phyloP scores from a whole-genome alignment of 2,329 filamentous ascomycete genomes.

The Myriosclerotinia duriaeana region DNA sequence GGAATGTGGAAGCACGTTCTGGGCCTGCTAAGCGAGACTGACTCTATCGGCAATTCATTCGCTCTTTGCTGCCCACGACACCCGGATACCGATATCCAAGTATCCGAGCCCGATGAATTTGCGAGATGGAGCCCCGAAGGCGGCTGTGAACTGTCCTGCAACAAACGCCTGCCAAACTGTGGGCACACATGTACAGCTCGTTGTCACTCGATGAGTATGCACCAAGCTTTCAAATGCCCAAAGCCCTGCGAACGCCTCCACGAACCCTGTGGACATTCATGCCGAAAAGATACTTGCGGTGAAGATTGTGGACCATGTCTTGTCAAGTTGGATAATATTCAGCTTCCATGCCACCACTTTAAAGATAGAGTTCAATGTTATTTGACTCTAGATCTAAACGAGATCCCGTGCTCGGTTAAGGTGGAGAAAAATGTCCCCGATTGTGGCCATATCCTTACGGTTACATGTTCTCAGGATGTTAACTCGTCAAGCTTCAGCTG shows the following conservation, averaged over 20 bases:
- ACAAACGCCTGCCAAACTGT: conserved; percentile 42
- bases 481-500: conserved; percentile 48
- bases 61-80: conserved; percentile 63
- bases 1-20: conserved; percentile 65
- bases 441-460: conserved; percentile 54
- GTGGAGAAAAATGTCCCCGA: conserved; percentile 52
- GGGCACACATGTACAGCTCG: conserved; percentile 49
- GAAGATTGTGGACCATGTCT: conserved; percentile 46
- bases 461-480: conserved; percentile 53
- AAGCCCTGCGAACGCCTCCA: conserved; percentile 47
- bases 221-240: conserved; percentile 48
- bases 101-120: conserved; percentile 31
- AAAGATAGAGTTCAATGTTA: conserved; percentile 42
- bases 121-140: conserved; percentile 56
- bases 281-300: conserved; percentile 46
- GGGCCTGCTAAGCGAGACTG: conserved; percentile 47
- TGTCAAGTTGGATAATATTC: conserved; percentile 38
- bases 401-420: conserved; percentile 49
- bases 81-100: conserved; percentile 44
- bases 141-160: conserved; percentile 44
- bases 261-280: conserved; percentile 48
- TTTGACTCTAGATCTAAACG: conserved; percentile 46
- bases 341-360: conserved; percentile 46
- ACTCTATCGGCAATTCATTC: conserved; percentile 52
- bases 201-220: conserved; percentile 51